Conservation (phyloP, 2,329 filamentous ascomycete species). For the Capronia americana region DNA sequence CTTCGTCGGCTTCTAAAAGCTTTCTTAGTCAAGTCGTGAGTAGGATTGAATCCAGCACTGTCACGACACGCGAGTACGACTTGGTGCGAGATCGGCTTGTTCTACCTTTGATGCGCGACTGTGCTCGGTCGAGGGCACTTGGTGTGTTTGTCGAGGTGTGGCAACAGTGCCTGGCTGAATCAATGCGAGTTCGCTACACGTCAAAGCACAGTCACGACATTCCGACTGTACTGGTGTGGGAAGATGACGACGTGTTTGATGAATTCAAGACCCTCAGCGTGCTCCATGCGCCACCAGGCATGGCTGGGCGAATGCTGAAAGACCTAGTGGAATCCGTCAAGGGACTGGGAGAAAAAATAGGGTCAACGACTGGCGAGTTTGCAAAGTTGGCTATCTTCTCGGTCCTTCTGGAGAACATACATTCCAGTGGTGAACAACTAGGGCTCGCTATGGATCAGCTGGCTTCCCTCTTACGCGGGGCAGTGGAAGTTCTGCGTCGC, state of each 20-base stretch:
- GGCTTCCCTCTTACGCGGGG: constrained; percentile 8
- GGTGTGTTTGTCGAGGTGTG: constrained; percentile 50
- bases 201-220: constrained; percentile 38
- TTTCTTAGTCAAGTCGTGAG: constrained; percentile 48
- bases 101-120: constrained; percentile 50
- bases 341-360: constrained; percentile 25
- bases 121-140: constrained; percentile 50
- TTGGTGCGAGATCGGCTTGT: constrained; percentile 49
- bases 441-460: constrained; percentile 12
- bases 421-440: neutral
- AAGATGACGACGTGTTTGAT: constrained; percentile 52
- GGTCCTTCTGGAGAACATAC: constrained; percentile 21
- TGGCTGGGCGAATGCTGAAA: constrained; percentile 28
- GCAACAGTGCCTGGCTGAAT: constrained; percentile 47
- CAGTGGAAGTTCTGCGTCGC: constrained; percentile 25
- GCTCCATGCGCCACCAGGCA: constrained; percentile 25
- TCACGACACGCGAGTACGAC: constrained; percentile 38
- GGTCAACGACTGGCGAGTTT: constrained; percentile 30
- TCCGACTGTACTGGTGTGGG: constrained; percentile 49
- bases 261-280: constrained; percentile 41
- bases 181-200: constrained; percentile 43
- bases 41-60: constrained; percentile 34
- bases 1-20: constrained; percentile 46
- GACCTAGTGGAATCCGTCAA: constrained; percentile 26
- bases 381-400: constrained; percentile 32